A percentile compares a stretch with the other conserved stretches of the same genome.
Evolutionary conservation across 176 grass and related monocot species (phyloP).

Genomic region (Alopecurus myosuroides): DNA sequence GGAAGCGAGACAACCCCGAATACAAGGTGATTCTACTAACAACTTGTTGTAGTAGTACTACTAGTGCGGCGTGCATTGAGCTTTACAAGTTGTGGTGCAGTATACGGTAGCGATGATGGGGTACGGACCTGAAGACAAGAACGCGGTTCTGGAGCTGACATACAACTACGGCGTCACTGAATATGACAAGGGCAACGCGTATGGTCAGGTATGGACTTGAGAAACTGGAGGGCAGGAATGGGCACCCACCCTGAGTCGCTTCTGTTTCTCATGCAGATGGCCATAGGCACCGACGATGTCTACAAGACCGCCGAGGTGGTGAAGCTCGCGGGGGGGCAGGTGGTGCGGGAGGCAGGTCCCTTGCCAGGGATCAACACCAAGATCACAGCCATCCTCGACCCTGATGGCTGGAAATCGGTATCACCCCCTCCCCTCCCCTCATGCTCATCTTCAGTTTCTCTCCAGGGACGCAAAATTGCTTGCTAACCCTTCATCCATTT

Average conservation of each 20-base stretch:
- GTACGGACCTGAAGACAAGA: conserved; percentile 66
- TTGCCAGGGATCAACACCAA: conserved; percentile 69
- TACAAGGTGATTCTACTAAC: conserved; percentile 48
- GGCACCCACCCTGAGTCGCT: neutral
- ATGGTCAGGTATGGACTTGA: conserved; percentile 50
- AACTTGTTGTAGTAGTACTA: neutral
- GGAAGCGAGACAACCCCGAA: conserved; percentile 52
- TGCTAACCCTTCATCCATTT: neutral
- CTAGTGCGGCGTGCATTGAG: neutral
- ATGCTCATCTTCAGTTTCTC: neutral
- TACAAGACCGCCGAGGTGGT: conserved; percentile 66
- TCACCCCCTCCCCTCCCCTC: neutral
- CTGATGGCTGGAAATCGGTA: conserved; percentile 90
- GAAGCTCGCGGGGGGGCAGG: conserved; percentile 55
- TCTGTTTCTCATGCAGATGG: conserved; percentile 38
- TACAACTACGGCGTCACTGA: conserved; percentile 63
- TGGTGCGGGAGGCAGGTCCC: conserved; percentile 64
- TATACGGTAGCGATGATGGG: conserved; percentile 66
- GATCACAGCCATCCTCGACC: conserved; percentile 77
- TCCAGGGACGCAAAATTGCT: neutral
- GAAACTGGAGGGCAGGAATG: neutral
- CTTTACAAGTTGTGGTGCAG: neutral
- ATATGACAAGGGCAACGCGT: conserved; percentile 61
- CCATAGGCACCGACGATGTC: conserved; percentile 76
- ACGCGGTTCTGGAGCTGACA: conserved; percentile 55